Percentiles rank a stretch among this genome's conserved stretches.
Evolutionary conservation across 495 filamentous ascomycete species (phyloP).

Genomic region (Gamarada debralockiae): DNA sequence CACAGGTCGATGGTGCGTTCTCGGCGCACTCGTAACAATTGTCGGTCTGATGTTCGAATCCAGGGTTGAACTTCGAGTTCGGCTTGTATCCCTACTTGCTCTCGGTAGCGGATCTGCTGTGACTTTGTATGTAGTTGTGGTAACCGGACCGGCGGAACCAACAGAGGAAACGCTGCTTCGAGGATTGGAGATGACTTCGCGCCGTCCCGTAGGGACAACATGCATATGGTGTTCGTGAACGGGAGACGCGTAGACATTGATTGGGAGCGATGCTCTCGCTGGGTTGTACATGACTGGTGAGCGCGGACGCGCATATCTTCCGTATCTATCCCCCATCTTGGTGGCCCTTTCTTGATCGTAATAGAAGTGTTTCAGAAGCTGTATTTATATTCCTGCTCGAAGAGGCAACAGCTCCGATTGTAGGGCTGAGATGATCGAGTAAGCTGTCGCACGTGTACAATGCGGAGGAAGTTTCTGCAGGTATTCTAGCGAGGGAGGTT

Average conservation of each 20-base stretch:
- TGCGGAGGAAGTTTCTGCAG: too few relatives aligned
- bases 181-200: slow-evolving; percentile 17
- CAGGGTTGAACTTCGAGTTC: slow-evolving; percentile 27
- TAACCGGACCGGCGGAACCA: slow-evolving; percentile 25
- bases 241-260: slow-evolving; percentile 3
- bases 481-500: neutral
- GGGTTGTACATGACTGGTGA: slow-evolving; percentile 18
- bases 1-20: slow-evolving; percentile 27
- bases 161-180: slow-evolving; percentile 14
- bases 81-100: slow-evolving; percentile 33
- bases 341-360: neutral
- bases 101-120: slow-evolving; percentile 37
- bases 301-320: slow-evolving; percentile 16
- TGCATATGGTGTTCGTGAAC: slow-evolving; percentile 17
- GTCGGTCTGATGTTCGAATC: slow-evolving; percentile 17
- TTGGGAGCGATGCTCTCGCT: slow-evolving; percentile 23
- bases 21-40: slow-evolving; percentile 38
- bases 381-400: neutral
- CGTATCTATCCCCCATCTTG: slow-evolving; percentile 20
- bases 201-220: slow-evolving; percentile 18
- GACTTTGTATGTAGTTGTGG: slow-evolving; percentile 45
- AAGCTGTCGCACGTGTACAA: neutral
- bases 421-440: neutral
- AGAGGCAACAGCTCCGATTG: neutral
- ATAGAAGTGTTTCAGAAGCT: too few relatives aligned